These are phyloP conservation scores for Fusarium sp. DNA, from an alignment of 2,329 filamentous ascomycete species.

Conservation along the genomic window DNA sequence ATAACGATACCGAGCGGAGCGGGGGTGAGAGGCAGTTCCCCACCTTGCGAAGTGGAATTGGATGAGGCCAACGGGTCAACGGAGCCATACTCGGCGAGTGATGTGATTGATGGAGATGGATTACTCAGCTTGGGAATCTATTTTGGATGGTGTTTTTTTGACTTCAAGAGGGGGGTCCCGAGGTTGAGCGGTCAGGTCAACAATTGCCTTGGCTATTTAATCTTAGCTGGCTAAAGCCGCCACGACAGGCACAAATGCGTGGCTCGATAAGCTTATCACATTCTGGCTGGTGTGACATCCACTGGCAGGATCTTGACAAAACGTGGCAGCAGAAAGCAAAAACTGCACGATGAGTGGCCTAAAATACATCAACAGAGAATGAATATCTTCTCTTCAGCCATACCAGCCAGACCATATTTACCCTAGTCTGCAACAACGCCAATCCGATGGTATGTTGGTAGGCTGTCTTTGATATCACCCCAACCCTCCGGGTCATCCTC, in stretches of 20 bases:
- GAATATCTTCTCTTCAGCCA: background rate
- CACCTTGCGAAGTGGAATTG: background rate
- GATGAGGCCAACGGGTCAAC: conserved; percentile 9
- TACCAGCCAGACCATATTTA: background rate
- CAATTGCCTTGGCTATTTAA: background rate
- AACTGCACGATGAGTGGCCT: too few relatives aligned
- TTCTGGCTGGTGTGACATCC: background rate
- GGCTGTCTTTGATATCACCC: too few relatives aligned
- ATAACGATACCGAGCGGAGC: background rate
- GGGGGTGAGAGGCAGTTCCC: conserved; percentile 11
- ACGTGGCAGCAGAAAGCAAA: too few relatives aligned
- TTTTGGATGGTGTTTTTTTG: background rate
- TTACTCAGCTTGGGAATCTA: background rate
- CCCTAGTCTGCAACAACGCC: background rate
- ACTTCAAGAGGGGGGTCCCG: background rate
- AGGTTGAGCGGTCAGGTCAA: background rate
- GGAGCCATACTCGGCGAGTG: background rate
- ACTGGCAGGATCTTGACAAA: background rate
- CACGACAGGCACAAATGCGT: background rate
- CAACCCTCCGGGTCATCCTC: background rate
- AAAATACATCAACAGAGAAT: too few relatives aligned
- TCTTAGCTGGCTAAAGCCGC: background rate
- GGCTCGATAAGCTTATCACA: background rate
- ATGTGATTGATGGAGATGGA: conserved; percentile 7
- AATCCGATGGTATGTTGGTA: background rate